Percentiles rank a stretch among this genome's conserved stretches.
These are phyloP conservation scores for Biscutella laevigata DNA, from an alignment of 441 rosid genomes.

Conservation along the genomic window DNA sequence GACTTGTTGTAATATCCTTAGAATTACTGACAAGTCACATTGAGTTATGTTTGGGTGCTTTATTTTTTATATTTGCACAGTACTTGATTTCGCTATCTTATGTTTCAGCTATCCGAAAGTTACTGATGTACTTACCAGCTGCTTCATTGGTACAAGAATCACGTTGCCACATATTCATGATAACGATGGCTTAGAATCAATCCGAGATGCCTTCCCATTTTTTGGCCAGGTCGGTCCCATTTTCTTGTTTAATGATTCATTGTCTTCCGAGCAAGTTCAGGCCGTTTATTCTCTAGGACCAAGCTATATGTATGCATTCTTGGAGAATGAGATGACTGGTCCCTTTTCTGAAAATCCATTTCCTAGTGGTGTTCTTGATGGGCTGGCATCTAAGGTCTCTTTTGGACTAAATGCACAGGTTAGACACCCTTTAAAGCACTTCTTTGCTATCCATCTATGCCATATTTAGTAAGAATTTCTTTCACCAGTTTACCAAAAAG, in stretches of 20 bases:
- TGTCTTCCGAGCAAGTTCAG: constrained; percentile 85
- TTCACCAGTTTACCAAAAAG: constrained; percentile 7
- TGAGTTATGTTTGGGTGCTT: constrained; percentile 16
- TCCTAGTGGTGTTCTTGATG: constrained; percentile 87
- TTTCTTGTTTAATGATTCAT: constrained; percentile 79
- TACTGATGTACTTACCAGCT: constrained; percentile 68
- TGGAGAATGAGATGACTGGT: constrained; percentile 62
- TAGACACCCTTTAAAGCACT: constrained; percentile 14
- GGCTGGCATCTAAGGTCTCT: constrained; percentile 83
- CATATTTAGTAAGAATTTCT: constrained; percentile 5
- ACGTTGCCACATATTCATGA: constrained; percentile 54
- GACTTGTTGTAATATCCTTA: constrained; percentile 6
- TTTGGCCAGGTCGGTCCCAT: constrained; percentile 97
- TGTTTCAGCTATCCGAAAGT: constrained; percentile 83
- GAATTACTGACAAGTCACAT: not conserved
- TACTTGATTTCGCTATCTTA: constrained; percentile 18
- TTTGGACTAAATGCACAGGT: constrained; percentile 99
- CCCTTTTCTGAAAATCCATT: constrained; percentile 49
- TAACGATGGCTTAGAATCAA: constrained; percentile 36
- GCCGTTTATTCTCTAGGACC: constrained; percentile 83
- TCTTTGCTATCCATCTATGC: not conserved
- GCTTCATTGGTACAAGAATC: constrained; percentile 69
- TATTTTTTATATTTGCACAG: not conserved
- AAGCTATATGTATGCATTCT: constrained; percentile 95
- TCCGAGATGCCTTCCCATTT: constrained; percentile 56